A percentile compares a stretch with the other conserved stretches of the same genome.
phyloP scores from a whole-genome alignment of 345 rosid genomes.

The Physaria fendleri region DNA sequence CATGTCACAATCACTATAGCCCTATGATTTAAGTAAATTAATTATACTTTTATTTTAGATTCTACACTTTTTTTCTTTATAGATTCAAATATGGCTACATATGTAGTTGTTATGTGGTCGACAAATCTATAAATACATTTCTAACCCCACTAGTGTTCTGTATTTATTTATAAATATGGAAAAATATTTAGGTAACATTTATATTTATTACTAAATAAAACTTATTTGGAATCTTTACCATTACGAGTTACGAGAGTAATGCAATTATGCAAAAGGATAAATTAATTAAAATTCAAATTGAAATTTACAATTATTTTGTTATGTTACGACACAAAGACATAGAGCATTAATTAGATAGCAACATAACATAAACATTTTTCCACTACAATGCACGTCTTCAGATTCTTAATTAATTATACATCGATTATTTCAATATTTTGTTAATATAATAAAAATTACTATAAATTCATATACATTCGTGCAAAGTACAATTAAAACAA shows the following conservation, averaged over 20 bases:
- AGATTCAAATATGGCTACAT: no score
- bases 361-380: conserved; percentile 10
- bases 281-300: neutral
- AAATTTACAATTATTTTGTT: neutral
- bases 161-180: no score
- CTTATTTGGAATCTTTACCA: no score
- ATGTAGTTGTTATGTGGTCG: no score
- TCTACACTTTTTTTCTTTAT: no score
- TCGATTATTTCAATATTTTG: neutral
- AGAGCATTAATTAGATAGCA: conserved; percentile 23
- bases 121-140: no score
- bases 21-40: no score
- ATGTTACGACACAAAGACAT: neutral
- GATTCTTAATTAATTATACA: neutral
- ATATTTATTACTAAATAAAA: no score
- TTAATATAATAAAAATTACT: neutral
- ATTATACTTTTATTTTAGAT: no score
- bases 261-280: neutral
- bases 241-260: neutral
- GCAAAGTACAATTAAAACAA: conserved; percentile 1
- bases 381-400: conserved; percentile 25
- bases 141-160: no score
- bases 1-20: no score
- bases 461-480: conserved; percentile 8
- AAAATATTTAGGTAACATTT: no score